Base-by-base conservation (phyloP, 306 rosid genomes). In the Citrullus mucosospermus region DNA sequence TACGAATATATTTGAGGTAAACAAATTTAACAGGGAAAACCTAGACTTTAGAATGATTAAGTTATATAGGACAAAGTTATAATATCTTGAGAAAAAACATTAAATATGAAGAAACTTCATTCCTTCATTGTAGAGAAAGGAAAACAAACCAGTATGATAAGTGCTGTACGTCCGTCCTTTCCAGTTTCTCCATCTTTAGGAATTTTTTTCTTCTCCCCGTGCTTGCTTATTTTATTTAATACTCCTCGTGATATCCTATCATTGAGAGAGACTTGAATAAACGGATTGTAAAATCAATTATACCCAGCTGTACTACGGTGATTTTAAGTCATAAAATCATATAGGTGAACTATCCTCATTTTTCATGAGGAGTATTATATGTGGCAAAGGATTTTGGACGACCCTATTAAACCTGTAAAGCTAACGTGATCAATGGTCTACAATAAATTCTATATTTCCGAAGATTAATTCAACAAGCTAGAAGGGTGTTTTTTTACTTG, bases 111-210 rank as follows among this genome's bases (percentile, higher is more conserved):
- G 50, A 39, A 66, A 7, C 9, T 39, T 18, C 57, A 28, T 5
- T 69, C n/a, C 34, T n/a, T 20, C 6, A 69, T 20, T 6, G 56
- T 69, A 41, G 14, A 70, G 76, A 70, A 44, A 57, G 76, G 30
- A 80, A 81, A 66, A 85, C 92, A 54, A 53, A 93, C 98, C 97
- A 93, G 80, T 85, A 92, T 83, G 83, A 86, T 57, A 79, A 92
- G 76, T 57, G 91, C 88, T 28, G 73, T 86, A 44, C 80, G 91
- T 15, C 60, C 78, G 78, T 89, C 90, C 80, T 76, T 89, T 78
- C 81, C 85, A 76, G 85, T 70, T 80, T 81, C 83, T 58, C 85
- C 90, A 38, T 81, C 78, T 59, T 81, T 82, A 53, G 55, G 17
- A 77, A 62, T 81, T 78, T 82, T 81, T 44, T 22, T 39, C 83